A percentile compares a stretch with the other conserved stretches of the same genome.
These are phyloP conservation scores for Fragilariopsis cylindrus DNA, from an alignment of 108 stramenopile species.

Conservation along the genomic window DNA sequence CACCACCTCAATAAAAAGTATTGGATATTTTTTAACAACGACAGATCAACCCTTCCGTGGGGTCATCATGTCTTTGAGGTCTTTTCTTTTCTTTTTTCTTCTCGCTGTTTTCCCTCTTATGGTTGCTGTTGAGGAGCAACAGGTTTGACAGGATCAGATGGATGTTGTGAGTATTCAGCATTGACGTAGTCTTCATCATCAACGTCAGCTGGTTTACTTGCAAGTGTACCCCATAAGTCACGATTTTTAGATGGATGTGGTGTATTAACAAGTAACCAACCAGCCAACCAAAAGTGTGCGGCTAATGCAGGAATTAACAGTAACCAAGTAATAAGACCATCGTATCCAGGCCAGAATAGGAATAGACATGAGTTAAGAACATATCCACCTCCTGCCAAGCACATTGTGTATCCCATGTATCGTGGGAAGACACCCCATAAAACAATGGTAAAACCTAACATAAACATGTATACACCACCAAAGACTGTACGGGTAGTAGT, in stretches of 20 bases:
- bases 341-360: conserved; percentile 27
- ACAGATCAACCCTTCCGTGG: too few species aligned
- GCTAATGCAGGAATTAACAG: conserved; percentile 25
- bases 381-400: conserved; percentile 27
- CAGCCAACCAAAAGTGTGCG: conserved; percentile 34
- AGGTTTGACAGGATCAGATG: too few species aligned
- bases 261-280: conserved; percentile 42
- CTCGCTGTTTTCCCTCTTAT: too few species aligned
- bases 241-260: conserved; percentile 33
- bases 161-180: too few species aligned
- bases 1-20: too few species aligned
- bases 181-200: too few species aligned
- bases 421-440: conserved; percentile 42
- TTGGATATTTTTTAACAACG: too few species aligned
- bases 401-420: conserved; percentile 25
- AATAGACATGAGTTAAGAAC: conserved; percentile 23
- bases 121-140: too few species aligned
- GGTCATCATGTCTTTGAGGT: too few species aligned
- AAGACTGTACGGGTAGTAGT: conserved; percentile 14
- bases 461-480: conserved; percentile 25
- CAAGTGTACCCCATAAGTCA: background rate
- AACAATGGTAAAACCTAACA: conserved; percentile 30
- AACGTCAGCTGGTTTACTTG: too few species aligned
- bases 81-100: too few species aligned
- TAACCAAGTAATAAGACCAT: conserved; percentile 21